Percentiles rank a stretch among this genome's conserved stretches.
phyloP scores from a whole-genome alignment of 2,329 filamentous ascomycete genomes.

The Tolypocladium ophioglossoides region DNA sequence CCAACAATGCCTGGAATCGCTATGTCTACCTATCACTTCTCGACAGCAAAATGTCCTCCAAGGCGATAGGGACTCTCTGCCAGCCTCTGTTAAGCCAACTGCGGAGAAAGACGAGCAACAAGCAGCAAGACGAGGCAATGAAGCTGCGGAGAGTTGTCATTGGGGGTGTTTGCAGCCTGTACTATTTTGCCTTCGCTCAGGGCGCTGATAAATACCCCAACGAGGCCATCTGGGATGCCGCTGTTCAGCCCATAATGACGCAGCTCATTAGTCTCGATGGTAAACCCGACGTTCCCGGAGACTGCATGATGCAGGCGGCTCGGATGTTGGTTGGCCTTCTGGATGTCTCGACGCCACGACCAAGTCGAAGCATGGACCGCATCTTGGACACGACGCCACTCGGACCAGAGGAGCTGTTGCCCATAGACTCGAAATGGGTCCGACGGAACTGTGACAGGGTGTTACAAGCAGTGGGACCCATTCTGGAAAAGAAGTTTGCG shows the following conservation, averaged over 20 bases:
- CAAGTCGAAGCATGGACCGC: conserved; percentile 65
- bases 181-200: conserved; percentile 76
- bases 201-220: conserved; percentile 53
- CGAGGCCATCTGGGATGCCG: conserved; percentile 69
- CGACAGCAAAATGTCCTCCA: conserved; percentile 43
- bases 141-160: conserved; percentile 45
- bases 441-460: conserved; percentile 59
- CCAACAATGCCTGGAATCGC: conserved; percentile 77
- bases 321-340: conserved; percentile 64
- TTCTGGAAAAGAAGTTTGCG: conserved; percentile 51
- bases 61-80: conserved; percentile 35
- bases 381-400: conserved; percentile 50
- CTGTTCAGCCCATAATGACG: conserved; percentile 54
- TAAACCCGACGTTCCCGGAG: conserved; percentile 29
- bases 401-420: conserved; percentile 65
- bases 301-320: conserved; percentile 48
- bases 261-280: conserved; percentile 36
- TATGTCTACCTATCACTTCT: conserved; percentile 66
- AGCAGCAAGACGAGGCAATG: conserved; percentile 39
- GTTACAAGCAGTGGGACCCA: conserved; percentile 48
- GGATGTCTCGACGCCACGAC: conserved; percentile 42
- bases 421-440: conserved; percentile 79
- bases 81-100: conserved; percentile 61
- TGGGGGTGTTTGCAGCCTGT: conserved; percentile 66
- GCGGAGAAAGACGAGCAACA: conserved; percentile 49